Conservation (phyloP, 495 filamentous ascomycete species). For the Pseudomonodictys pantanalensis region DNA sequence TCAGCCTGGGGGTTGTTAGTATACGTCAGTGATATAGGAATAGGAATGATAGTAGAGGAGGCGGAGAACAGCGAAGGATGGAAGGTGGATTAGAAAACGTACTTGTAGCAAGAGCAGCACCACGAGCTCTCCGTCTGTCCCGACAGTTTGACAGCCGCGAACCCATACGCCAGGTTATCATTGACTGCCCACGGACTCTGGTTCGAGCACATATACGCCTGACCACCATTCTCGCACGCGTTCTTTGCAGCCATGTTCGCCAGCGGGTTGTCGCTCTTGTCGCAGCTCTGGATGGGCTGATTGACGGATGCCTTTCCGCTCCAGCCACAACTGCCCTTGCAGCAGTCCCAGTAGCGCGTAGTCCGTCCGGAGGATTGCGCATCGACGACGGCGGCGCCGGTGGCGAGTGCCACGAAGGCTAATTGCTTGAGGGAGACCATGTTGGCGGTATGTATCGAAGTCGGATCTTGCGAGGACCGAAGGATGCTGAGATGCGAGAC, state of each 20-base stretch:
- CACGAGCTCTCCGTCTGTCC: slow-evolving; percentile 54
- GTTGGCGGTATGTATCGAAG: not conserved
- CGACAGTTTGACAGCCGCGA: slow-evolving; percentile 57
- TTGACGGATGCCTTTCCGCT: slow-evolving; percentile 52
- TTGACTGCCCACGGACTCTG: slow-evolving; percentile 63
- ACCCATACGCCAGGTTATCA: slow-evolving; percentile 58
- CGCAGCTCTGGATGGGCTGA: slow-evolving; percentile 55
- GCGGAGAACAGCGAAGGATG: not conserved
- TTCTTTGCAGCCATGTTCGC: slow-evolving; percentile 39
- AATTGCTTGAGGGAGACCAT: slow-evolving; percentile 17
- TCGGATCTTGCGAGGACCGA: not conserved
- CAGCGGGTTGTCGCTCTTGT: slow-evolving; percentile 53
- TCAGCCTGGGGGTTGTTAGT: slow-evolving; percentile 40
- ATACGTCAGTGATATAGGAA: not conserved
- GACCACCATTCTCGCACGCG: slow-evolving; percentile 53
- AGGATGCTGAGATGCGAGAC: not conserved
- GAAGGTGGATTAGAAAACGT: slow-evolving; percentile 10
- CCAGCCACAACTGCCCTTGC: slow-evolving; percentile 67
- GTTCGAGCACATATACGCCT: slow-evolving; percentile 61
- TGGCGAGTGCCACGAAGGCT: slow-evolving; percentile 18
- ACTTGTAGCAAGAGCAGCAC: slow-evolving; percentile 69
- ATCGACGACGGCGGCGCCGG: slow-evolving; percentile 31
- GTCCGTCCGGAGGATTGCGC: slow-evolving; percentile 48
- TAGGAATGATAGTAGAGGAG: not conserved
- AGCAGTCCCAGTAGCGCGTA: slow-evolving; percentile 71